phyloP scores from a whole-genome alignment of 2,329 filamentous ascomycete genomes.

The Fusarium xylarioides region DNA sequence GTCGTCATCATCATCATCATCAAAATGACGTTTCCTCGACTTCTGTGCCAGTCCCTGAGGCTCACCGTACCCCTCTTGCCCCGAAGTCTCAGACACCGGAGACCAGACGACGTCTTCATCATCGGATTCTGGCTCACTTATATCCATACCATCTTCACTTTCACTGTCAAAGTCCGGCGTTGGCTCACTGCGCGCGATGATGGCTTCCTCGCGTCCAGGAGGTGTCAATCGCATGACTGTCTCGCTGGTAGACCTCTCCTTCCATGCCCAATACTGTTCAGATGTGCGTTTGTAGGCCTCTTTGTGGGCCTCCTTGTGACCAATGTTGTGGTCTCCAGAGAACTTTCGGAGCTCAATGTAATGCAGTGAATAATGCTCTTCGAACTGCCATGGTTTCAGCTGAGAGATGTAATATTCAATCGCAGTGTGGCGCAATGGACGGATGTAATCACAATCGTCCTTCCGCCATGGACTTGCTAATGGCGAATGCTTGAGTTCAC shows the following conservation, averaged over 20 bases:
- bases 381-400: too few species aligned
- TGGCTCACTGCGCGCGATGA: not conserved
- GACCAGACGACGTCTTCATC: not conserved
- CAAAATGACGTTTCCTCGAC: not conserved
- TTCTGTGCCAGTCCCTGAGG: not conserved
- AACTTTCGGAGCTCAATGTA: too few species aligned
- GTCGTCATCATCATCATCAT: not conserved
- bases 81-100: fast-evolving
- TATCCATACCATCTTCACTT: not conserved
- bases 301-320: too few species aligned
- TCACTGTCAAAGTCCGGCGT: fast-evolving
- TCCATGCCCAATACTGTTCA: too few species aligned
- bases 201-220: not conserved
- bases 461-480: too few species aligned
- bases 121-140: not conserved
- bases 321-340: too few species aligned
- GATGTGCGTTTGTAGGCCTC: too few species aligned
- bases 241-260: not conserved
- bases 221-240: fast-evolving
- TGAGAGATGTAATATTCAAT: too few species aligned
- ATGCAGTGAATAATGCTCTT: too few species aligned
- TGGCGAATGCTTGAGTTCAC: too few species aligned
- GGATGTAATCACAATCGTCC: too few species aligned
- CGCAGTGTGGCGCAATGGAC: too few species aligned
- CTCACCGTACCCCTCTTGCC: not conserved